Conservation (phyloP, 2,329 filamentous ascomycete genomes). For the Cladobotryum mycophilum region DNA sequence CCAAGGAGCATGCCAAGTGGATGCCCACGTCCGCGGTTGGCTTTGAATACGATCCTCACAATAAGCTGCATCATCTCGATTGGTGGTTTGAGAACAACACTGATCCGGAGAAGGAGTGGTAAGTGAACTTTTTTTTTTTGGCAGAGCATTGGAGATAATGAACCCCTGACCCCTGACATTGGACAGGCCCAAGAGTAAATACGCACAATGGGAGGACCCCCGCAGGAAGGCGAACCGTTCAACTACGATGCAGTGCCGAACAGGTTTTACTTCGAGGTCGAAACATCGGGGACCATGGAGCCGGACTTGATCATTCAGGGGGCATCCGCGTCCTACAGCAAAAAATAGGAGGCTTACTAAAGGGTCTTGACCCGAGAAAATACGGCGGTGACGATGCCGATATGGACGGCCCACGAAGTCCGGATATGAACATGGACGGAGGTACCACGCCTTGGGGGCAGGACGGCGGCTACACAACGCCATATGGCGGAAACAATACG, state of each 20-base stretch:
- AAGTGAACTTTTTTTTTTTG: constrained; percentile 34
- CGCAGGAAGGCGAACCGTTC: constrained; percentile 77
- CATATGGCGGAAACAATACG: constrained; percentile 60
- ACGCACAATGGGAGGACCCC: constrained; percentile 74
- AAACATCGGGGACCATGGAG: constrained; percentile 79
- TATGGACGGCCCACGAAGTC: constrained; percentile 60
- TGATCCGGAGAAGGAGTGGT: constrained; percentile 80
- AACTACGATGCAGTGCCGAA: constrained; percentile 82
- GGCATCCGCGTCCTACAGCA: constrained; percentile 84
- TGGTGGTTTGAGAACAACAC: constrained; percentile 81
- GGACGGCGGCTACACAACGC: constrained; percentile 62
- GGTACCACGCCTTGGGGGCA: constrained; percentile 47
- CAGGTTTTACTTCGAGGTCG: constrained; percentile 90
- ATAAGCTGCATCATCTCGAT: constrained; percentile 86
- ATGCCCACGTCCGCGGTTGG: constrained; percentile 85
- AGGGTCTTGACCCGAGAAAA: constrained; percentile 41
- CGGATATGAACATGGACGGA: constrained; percentile 55
- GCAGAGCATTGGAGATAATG: background rate
- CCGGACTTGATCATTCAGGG: constrained; percentile 85
- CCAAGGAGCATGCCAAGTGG: constrained; percentile 99
- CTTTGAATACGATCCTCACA: constrained; percentile 97
- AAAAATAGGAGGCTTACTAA: constrained; percentile 78
- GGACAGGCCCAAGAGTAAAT: constrained; percentile 71
- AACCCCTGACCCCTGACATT: background rate
- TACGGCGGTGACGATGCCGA: constrained; percentile 52